Percentiles rank a stretch among this genome's conserved stretches.
phyloP scores from a whole-genome alignment of 371 early-diverging fungal species.

The Entomophthora muscae region DNA sequence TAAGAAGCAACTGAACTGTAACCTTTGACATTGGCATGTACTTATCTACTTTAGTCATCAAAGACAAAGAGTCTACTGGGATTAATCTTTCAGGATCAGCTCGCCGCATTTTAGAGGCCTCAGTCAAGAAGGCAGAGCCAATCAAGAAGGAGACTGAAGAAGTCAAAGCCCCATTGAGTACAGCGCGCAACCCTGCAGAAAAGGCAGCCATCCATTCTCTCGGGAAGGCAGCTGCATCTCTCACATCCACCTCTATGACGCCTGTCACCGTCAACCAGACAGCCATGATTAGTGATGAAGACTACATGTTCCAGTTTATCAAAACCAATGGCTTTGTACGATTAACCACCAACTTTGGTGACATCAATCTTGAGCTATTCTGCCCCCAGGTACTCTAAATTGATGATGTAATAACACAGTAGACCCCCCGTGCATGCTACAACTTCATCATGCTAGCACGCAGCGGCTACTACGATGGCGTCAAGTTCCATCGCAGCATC shows the following conservation, averaged over 20 bases:
- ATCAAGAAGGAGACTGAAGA: conserved; percentile 12
- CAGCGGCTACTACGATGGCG: conserved; percentile 61
- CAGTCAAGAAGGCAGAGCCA: conserved; percentile 1
- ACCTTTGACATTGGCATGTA: conserved; percentile 3
- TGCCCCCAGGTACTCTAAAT: conserved; percentile 36
- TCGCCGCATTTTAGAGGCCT: not conserved
- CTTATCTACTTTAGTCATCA: not conserved
- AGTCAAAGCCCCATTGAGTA: conserved; percentile 11
- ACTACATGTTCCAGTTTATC: conserved; percentile 66
- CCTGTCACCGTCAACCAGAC: conserved; percentile 50
- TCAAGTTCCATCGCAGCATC: conserved; percentile 74
- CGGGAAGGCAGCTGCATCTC: conserved; percentile 58
- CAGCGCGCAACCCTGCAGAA: conserved; percentile 23
- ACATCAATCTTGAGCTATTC: conserved; percentile 69
- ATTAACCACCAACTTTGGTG: conserved; percentile 66
- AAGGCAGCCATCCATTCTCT: conserved; percentile 72
- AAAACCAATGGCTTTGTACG: conserved; percentile 58
- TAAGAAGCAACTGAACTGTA: conserved; percentile 39
- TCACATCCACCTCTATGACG: conserved; percentile 71
- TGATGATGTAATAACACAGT: not conserved
- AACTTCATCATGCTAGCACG: conserved; percentile 80
- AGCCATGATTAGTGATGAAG: conserved; percentile 54
- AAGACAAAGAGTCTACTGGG: conserved; percentile 1
- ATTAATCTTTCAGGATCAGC: conserved; percentile 1
- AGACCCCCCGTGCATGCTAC: conserved; percentile 72